phyloP scores from a whole-genome alignment of 768 basidiomycete species.

The Amanita exitialis region DNA sequence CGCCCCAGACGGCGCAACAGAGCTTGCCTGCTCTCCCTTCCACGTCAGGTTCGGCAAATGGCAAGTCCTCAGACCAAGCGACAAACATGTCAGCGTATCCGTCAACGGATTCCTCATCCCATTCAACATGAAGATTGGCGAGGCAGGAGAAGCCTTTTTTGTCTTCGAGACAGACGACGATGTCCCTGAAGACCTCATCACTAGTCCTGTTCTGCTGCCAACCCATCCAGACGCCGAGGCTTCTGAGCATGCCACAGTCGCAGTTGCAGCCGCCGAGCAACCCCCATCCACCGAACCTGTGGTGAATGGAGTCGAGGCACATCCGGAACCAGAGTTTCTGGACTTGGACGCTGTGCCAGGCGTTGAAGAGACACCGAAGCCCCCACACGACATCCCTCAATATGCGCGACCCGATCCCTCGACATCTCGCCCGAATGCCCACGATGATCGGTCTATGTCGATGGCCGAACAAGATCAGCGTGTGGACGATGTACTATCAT shows the following conservation, averaged over 20 bases:
- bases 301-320: background rate
- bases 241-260: slow-evolving; percentile 10
- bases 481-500: slow-evolving; percentile 33
- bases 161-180: slow-evolving; percentile 96
- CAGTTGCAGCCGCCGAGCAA: slow-evolving; percentile 8
- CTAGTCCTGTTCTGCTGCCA: slow-evolving; percentile 79
- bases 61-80: slow-evolving; percentile 86
- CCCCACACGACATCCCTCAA: slow-evolving; percentile 17
- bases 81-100: slow-evolving; percentile 92
- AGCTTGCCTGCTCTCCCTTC: slow-evolving; percentile 88
- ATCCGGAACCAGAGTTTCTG: slow-evolving; percentile 69
- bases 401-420: slow-evolving; percentile 5
- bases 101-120: slow-evolving; percentile 84
- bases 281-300: background rate
- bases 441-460: slow-evolving; percentile 15
- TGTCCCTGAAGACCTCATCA: slow-evolving; percentile 87
- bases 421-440: background rate
- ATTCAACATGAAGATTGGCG: slow-evolving; percentile 97
- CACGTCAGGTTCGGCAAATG: slow-evolving; percentile 98
- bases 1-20: slow-evolving; percentile 47
- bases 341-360: slow-evolving; percentile 58
- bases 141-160: slow-evolving; percentile 98
- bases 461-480: slow-evolving; percentile 29
- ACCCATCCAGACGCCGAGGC: slow-evolving; percentile 32
- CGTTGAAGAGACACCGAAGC: slow-evolving; percentile 21